A percentile compares a stretch with the other conserved stretches of the same genome.
Evolutionary conservation across 495 filamentous ascomycete genomes (phyloP).

Genomic region (Penicillium taxi): DNA sequence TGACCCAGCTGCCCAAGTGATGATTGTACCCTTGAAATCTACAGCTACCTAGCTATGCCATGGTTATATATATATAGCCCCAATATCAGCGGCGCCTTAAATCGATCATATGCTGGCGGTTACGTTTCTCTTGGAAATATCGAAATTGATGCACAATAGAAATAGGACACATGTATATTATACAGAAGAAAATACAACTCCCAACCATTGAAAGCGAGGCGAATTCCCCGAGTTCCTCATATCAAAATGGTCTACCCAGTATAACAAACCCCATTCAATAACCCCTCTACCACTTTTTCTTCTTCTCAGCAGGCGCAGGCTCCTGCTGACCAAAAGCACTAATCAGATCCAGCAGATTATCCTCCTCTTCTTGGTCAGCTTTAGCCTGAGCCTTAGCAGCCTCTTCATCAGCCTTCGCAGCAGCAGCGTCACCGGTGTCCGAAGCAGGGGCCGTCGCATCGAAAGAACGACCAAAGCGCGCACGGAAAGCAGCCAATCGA

Average conservation of each 20-base stretch:
- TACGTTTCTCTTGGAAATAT: too few relatives aligned
- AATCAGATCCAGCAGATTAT: constrained; percentile 65
- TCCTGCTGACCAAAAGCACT: constrained; percentile 49
- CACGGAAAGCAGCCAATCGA: constrained; percentile 74
- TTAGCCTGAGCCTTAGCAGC: constrained; percentile 25
- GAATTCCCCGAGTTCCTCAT: background rate
- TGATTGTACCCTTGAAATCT: too few relatives aligned
- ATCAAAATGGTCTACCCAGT: too few relatives aligned
- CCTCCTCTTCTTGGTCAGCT: constrained; percentile 39
- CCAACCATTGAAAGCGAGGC: constrained; percentile 9
- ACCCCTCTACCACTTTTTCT: constrained; percentile 23
- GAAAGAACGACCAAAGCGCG: constrained; percentile 73
- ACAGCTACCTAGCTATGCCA: too few relatives aligned
- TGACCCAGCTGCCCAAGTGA: too few relatives aligned
- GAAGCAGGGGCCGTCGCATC: constrained; percentile 48
- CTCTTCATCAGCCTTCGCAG: constrained; percentile 24
- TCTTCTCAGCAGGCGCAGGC: constrained; percentile 23
- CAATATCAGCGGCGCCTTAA: too few relatives aligned
- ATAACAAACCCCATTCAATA: constrained; percentile 1
- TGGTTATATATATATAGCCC: too few relatives aligned
- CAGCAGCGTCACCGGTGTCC: constrained; percentile 17
- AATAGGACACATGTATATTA: constrained; percentile 20
- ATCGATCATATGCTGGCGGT: too few relatives aligned
- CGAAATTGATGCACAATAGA: constrained; percentile 8
- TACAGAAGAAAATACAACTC: constrained; percentile 22